Percentiles rank a stretch among this genome's conserved stretches.
These are phyloP conservation scores for Achlya hypogyna DNA, from an alignment of 352 stramenopile species.

Conservation along the genomic window DNA sequence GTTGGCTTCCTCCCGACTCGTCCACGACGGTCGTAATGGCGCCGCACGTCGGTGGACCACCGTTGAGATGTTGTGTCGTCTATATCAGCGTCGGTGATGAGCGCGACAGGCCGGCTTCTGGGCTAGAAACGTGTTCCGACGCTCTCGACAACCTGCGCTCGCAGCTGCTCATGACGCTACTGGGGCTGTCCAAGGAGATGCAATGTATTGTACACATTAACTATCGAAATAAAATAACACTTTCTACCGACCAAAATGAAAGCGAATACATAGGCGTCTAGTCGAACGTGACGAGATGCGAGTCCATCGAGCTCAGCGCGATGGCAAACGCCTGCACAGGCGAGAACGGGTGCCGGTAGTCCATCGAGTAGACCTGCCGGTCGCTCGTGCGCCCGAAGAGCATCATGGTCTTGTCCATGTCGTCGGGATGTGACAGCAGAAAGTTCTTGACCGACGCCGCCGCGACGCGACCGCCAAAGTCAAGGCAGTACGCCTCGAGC, in stretches of 20 bases:
- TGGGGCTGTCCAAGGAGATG: too few species aligned
- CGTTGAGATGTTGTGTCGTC: too few species aligned
- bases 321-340: conserved; percentile 81
- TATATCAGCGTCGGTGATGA: too few species aligned
- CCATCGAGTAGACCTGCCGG: conserved; percentile 83
- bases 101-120: too few species aligned
- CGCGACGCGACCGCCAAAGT: conserved; percentile 67
- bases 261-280: conserved; percentile 25
- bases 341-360: conserved; percentile 78
- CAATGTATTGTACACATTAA: not conserved
- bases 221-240: not conserved
- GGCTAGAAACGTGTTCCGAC: too few species aligned
- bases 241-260: not conserved
- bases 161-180: too few species aligned
- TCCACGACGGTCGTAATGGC: too few species aligned
- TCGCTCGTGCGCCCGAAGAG: conserved; percentile 80
- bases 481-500: conserved; percentile 76
- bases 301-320: conserved; percentile 82
- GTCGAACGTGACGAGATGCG: conserved; percentile 79
- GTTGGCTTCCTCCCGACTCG: too few species aligned
- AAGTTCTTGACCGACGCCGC: conserved; percentile 86
- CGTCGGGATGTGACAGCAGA: conserved; percentile 64
- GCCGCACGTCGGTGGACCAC: too few species aligned
- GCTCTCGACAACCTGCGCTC: too few species aligned
- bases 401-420: conserved; percentile 83